Conservation (phyloP, 495 filamentous ascomycete species). For the Tuber melanosporum region DNA sequence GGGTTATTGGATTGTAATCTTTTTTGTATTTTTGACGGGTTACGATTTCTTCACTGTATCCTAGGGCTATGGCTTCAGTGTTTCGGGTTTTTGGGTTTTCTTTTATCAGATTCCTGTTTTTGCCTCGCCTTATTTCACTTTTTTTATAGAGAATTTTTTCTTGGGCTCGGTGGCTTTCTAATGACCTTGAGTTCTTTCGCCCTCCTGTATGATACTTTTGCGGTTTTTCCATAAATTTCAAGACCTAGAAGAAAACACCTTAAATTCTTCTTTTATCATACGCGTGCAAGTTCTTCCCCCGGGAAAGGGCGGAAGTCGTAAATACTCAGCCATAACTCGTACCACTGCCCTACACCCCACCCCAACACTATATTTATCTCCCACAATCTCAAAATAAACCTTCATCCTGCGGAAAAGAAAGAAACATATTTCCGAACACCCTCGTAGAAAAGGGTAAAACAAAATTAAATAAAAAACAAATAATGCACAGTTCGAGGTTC, state of each 20-base stretch:
- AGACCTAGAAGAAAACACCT: not conserved
- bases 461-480: not conserved
- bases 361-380: not conserved
- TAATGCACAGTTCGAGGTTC: not conserved
- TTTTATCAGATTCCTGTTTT: not conserved
- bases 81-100: not conserved
- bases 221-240: not conserved
- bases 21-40: not conserved
- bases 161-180: not conserved
- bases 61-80: not conserved
- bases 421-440: not conserved
- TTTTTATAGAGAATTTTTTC: not conserved
- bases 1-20: not conserved
- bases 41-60: not conserved
- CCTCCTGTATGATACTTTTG: not conserved
- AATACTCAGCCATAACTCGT: not conserved
- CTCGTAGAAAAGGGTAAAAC: not conserved
- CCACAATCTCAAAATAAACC: not conserved
- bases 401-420: not conserved
- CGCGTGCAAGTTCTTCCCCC: not conserved
- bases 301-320: not conserved
- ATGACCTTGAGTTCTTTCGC: not conserved
- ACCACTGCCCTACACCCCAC: not conserved
- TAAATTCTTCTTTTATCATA: not conserved
- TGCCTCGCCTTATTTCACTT: not conserved